Evolutionary conservation across 148 eudicot species (phyloP).

Genomic region (Vaccinium myrtillus): DNA sequence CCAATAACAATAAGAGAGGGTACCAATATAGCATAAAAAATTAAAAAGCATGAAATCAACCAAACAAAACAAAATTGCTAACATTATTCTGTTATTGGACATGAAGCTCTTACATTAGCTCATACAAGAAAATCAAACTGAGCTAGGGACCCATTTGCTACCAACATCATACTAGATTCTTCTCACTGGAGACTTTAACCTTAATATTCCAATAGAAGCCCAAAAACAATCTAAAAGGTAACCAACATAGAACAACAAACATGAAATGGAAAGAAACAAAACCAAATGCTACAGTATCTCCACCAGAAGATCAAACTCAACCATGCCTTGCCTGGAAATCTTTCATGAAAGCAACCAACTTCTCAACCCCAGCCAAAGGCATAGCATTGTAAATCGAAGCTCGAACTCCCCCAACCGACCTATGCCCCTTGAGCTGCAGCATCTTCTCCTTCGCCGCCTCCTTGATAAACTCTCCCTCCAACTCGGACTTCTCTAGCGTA

Average conservation of each 20-base stretch:
- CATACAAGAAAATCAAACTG: slow-evolving; percentile 9
- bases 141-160: slow-evolving; percentile 15
- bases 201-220: not conserved
- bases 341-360: slow-evolving; percentile 91
- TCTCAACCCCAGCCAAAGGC: slow-evolving; percentile 95
- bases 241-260: slow-evolving; percentile 10
- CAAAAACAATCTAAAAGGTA: slow-evolving; percentile 1
- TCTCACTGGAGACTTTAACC: slow-evolving; percentile 10
- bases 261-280: not conserved
- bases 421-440: slow-evolving; percentile 91
- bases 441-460: slow-evolving; percentile 93
- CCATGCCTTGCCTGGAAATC: slow-evolving; percentile 89
- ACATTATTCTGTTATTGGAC: not conserved
- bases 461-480: slow-evolving; percentile 76
- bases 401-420: slow-evolving; percentile 96
- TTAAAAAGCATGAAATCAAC: not conserved
- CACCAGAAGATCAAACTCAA: slow-evolving; percentile 37
- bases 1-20: not conserved
- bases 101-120: not conserved
- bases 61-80: not conserved
- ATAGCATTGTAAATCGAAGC: slow-evolving; percentile 98
- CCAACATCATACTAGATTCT: slow-evolving; percentile 8
- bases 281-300: not conserved
- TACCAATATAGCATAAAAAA: too few relatives aligned
- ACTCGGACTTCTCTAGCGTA: slow-evolving; percentile 70